Conservation (phyloP, 129 eudicot species). For the Calendula officinalis region DNA sequence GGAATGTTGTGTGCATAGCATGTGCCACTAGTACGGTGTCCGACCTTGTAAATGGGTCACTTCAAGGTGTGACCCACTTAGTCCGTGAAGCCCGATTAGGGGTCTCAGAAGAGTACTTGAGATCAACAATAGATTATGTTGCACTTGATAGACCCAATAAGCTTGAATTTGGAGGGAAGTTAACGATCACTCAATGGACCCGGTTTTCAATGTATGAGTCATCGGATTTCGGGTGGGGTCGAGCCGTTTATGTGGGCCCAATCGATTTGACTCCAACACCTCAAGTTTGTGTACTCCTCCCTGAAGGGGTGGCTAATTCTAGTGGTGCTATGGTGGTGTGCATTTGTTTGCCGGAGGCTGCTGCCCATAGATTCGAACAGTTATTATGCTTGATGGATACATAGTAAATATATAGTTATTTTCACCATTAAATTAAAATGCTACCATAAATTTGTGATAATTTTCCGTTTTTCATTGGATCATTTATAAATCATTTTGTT, state of each 20-base stretch:
- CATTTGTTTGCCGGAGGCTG: slow-evolving; percentile 84
- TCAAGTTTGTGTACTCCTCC: slow-evolving; percentile 76
- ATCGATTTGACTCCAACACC: slow-evolving; percentile 86
- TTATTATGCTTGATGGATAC: slow-evolving; percentile 40
- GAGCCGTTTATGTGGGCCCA: slow-evolving; percentile 78
- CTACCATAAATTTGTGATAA: slow-evolving; percentile 24
- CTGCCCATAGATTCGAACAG: slow-evolving; percentile 53
- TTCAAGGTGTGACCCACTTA: slow-evolving; percentile 38
- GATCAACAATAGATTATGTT: slow-evolving; percentile 70
- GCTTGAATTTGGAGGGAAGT: slow-evolving; percentile 81
- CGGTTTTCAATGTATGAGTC: slow-evolving; percentile 76
- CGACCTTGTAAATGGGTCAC: slow-evolving; percentile 39
- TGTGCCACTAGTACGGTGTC: slow-evolving; percentile 64
- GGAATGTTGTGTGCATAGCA: slow-evolving; percentile 74
- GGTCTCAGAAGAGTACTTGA: slow-evolving; percentile 67
- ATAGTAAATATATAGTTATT: neutral
- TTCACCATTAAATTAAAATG: slow-evolving; percentile 3
- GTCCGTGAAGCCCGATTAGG: slow-evolving; percentile 63
- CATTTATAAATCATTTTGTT: neutral
- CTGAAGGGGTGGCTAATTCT: slow-evolving; percentile 50
- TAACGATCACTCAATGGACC: slow-evolving; percentile 85
- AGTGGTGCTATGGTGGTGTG: slow-evolving; percentile 64
- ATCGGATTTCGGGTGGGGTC: slow-evolving; percentile 91
- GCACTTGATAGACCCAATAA: slow-evolving; percentile 57
- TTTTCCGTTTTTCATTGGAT: neutral